Percentiles rank a stretch among this genome's conserved stretches.
These are phyloP conservation scores for Coffea eugenioides DNA, from an alignment of 257 asterid genomes.

Conservation along the genomic window DNA sequence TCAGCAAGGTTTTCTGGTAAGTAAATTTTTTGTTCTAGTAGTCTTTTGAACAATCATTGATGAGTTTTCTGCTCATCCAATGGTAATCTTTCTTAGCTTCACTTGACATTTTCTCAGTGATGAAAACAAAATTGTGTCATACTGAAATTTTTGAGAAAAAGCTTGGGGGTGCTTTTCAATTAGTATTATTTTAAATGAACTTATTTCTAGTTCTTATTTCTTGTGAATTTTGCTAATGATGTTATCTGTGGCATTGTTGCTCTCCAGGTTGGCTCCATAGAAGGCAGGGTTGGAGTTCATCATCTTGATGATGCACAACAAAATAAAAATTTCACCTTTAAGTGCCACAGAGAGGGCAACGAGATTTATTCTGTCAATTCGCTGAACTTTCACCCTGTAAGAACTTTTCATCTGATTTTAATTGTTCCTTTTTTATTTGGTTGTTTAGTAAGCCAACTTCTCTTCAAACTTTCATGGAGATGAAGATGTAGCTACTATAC, in stretches of 20 bases:
- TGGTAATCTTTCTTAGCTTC: not conserved
- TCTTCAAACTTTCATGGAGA: not conserved
- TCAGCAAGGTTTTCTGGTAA: constrained; percentile 93
- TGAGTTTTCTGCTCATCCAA: not conserved
- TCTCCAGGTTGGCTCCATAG: constrained; percentile 92
- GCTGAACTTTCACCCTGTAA: constrained; percentile 91
- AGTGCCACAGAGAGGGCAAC: constrained; percentile 92
- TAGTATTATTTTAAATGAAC: not conserved
- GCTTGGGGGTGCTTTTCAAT: not conserved
- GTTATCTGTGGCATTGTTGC: constrained; percentile 14
- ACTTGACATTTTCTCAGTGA: not conserved
- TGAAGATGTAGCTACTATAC: not conserved
- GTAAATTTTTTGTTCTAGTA: constrained; percentile 16
- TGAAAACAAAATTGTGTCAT: not conserved
- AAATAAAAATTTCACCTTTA: constrained; percentile 90
- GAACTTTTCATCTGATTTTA: constrained; percentile 24
- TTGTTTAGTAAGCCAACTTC: not conserved
- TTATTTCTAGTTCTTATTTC: not conserved
- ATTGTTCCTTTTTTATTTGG: not conserved
- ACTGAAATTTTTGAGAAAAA: not conserved
- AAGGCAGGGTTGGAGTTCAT: constrained; percentile 98
- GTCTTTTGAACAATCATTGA: not conserved
- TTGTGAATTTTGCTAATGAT: not conserved
- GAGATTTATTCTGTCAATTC: constrained; percentile 93
- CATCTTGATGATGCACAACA: constrained; percentile 82